Percentiles rank a stretch among this genome's conserved stretches.
phyloP scores from a whole-genome alignment of 176 grass and related monocot genomes.

The Triticum aestivum region DNA sequence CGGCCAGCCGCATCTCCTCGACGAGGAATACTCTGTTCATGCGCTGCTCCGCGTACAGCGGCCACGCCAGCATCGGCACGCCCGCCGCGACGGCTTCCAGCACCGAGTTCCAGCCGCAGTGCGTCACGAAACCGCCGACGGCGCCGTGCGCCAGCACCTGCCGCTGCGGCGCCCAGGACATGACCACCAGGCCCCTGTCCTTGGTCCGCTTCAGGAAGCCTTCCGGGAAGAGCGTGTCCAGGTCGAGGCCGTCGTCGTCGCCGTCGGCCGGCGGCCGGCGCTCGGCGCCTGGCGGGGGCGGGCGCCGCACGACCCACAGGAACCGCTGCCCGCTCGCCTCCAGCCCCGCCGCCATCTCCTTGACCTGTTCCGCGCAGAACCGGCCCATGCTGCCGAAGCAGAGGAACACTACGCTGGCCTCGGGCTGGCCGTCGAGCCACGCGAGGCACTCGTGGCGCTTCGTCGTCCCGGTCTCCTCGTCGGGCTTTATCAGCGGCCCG shows the following conservation, averaged over 20 bases:
- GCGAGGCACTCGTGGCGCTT: background rate
- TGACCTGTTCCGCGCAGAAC: background rate
- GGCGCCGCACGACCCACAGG: background rate
- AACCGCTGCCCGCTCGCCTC: background rate
- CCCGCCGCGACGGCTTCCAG: constrained; percentile 25
- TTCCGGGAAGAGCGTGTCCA: background rate
- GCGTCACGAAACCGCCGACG: constrained; percentile 62
- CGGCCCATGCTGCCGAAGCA: background rate
- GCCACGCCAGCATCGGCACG: background rate
- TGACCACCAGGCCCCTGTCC: background rate
- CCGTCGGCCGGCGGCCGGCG: no score
- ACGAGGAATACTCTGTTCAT: background rate
- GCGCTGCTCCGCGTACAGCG: background rate
- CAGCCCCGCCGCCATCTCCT: background rate
- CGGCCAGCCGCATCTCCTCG: background rate
- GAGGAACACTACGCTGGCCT: background rate
- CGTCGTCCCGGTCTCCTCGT: background rate
- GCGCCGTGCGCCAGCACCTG: constrained; percentile 18
- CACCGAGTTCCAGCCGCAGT: constrained; percentile 68
- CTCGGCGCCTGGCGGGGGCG: background rate
- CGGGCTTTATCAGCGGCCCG: background rate
- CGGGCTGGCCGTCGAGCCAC: background rate
- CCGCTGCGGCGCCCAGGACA: background rate
- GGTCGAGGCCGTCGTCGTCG: background rate
- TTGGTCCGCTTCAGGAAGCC: background rate